Base-by-base conservation (phyloP, 805 yeast genomes). In the Blastobotrys americana region DNA sequence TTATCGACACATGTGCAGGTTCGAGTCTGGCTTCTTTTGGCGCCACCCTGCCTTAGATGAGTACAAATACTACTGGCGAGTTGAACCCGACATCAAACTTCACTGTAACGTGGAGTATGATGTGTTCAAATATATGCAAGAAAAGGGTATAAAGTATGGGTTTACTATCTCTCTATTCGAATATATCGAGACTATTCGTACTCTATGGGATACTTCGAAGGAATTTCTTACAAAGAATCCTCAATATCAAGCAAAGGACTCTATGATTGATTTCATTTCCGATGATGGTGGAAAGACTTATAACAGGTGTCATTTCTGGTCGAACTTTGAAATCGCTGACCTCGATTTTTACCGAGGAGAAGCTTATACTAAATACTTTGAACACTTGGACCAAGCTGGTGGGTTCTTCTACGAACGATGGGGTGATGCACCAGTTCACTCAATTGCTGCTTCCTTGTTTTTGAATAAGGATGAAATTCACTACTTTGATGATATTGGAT, bases 51-150 rank as follows among this genome's bases (percentile, higher is more conserved):
- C 79, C 41, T 58, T 87, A 64, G 66, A 70, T 48, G 76, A 78
- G 20, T 88, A 81, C 72, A 84, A 82, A 57, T 87, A 82, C 75
- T 86, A 85, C 71, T 88, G 96, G 96, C 79, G 95, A 64, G 89
- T 88, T 31, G 96, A 88, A 66, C 96, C 96, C 10, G 82, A 76
- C 54, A 77, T 81, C 55, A 74, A 76, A 60, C 72, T 84, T 51
- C 76, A 67, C 64, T 87, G 95, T 68, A 86, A 85, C 60, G 69
- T 88, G 47, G 78, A 79, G 55, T 82, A 82, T 63, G 96, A 86
- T 60, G 67, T 84, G 9, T 86, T 86, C 74, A 74, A 78, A 65
- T 84, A 71, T 67, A 84, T 86, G 95, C 77, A 77, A 55, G 86
- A 80, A 58, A 77, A 82, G 60, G 70, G 76, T 46, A 77, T 82